These are phyloP conservation scores for Setaria viridis DNA, from an alignment of 202 grass and related monocot species.

Conservation along the genomic window DNA sequence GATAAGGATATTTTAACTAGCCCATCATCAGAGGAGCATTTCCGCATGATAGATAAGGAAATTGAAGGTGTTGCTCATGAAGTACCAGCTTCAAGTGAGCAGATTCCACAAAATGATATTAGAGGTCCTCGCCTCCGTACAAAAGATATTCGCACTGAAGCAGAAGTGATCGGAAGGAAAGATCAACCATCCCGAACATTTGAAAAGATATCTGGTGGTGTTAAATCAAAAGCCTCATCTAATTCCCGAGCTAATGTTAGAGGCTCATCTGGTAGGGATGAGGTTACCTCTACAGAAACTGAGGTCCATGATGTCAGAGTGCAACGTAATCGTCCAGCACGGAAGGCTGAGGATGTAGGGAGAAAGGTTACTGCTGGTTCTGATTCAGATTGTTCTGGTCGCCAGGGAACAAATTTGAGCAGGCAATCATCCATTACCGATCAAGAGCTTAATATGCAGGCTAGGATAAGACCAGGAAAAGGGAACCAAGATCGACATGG, in stretches of 20 bases:
- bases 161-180: conserved; percentile 49
- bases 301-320: conserved; percentile 46
- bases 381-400: conserved; percentile 53
- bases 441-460: conserved; percentile 52
- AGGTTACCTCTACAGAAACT: conserved; percentile 45
- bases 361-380: conserved; percentile 43
- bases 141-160: conserved; percentile 53
- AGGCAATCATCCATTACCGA: conserved; percentile 54
- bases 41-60: conserved; percentile 48
- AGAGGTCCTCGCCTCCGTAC: conserved; percentile 42
- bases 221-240: conserved; percentile 53
- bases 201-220: conserved; percentile 52
- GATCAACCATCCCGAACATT: conserved; percentile 45
- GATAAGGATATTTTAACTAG: conserved; percentile 41
- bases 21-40: conserved; percentile 37
- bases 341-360: conserved; percentile 52
- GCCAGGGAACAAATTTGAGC: conserved; percentile 49
- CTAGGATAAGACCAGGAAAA: conserved; percentile 57
- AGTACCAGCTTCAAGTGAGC: conserved; percentile 43
- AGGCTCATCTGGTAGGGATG: conserved; percentile 53
- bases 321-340: conserved; percentile 44
- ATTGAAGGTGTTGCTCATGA: conserved; percentile 28
- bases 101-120: conserved; percentile 47
- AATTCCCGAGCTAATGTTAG: conserved; percentile 45
- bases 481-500: conserved; percentile 81